These are phyloP conservation scores for Mortierella alpina DNA, from an alignment of 192 early-diverging fungal species.

Conservation along the genomic window DNA sequence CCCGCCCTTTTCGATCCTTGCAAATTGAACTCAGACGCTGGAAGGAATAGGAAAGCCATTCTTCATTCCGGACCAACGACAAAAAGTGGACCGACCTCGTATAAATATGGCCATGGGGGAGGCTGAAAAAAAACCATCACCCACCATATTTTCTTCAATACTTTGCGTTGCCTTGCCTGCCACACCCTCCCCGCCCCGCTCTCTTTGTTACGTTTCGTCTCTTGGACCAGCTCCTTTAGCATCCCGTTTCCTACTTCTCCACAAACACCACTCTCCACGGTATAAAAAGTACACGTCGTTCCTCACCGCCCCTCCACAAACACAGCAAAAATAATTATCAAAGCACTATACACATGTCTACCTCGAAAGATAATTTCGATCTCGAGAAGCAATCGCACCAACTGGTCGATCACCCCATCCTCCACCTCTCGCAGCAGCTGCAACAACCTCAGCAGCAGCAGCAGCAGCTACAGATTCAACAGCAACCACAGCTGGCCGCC, in stretches of 20 bases:
- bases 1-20: neutral
- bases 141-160: no score
- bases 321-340: neutral
- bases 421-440: slow-evolving; percentile 14
- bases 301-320: neutral
- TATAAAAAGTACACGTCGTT: neutral
- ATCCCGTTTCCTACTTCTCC: neutral
- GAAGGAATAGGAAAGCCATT: slow-evolving; percentile 21
- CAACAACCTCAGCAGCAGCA: slow-evolving; percentile 28
- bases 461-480: slow-evolving; percentile 12
- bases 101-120: no score
- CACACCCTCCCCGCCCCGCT: no score
- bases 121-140: no score
- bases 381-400: slow-evolving; percentile 21
- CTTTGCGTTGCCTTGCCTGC: no score
- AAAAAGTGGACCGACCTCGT: no score
- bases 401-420: slow-evolving; percentile 36
- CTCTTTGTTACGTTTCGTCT: no score
- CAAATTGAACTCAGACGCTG: neutral
- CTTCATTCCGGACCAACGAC: no score
- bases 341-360: slow-evolving; percentile 54
- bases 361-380: slow-evolving; percentile 29
- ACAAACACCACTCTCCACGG: neutral
- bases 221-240: neutral
- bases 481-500: neutral